Percentiles rank a stretch among this genome's conserved stretches.
Conservation (phyloP, 305 asterid species). For the Fraxinus sp. region DNA sequence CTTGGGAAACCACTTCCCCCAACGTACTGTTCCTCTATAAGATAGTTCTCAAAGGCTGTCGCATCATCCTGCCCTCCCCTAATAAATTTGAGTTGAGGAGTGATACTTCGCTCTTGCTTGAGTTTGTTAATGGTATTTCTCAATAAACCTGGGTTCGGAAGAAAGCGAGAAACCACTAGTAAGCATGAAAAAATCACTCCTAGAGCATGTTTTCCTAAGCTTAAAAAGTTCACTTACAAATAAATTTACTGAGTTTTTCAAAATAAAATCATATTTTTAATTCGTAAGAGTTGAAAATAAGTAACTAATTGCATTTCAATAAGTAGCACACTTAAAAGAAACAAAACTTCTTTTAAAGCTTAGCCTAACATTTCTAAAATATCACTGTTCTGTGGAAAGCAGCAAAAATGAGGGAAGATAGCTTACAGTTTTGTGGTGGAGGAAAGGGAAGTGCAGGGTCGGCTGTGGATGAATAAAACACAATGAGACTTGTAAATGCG, state of each 20-base stretch:
- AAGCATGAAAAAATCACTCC: not conserved
- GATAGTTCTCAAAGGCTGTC: conserved; percentile 76
- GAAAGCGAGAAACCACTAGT: not conserved
- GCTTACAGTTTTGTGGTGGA: conserved; percentile 99
- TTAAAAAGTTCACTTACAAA: not conserved
- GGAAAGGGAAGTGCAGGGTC: conserved; percentile 86
- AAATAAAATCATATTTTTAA: not conserved
- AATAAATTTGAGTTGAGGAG: conserved; percentile 80
- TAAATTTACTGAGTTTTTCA: not conserved
- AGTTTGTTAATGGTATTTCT: conserved; percentile 74
- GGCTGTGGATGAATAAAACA: conserved; percentile 83
- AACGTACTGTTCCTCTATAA: conserved; percentile 91
- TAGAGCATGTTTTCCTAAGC: not conserved
- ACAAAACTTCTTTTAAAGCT: not conserved
- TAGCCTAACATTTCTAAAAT: not conserved
- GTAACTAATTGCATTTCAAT: not conserved
- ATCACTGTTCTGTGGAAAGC: not conserved
- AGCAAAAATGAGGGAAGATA: conserved; percentile 9
- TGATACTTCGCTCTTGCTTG: conserved; percentile 84
- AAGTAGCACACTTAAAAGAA: not conserved
- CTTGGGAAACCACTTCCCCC: conserved; percentile 82
- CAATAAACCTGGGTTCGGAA: conserved; percentile 63
- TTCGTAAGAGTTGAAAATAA: not conserved
- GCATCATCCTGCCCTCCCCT: conserved; percentile 88
- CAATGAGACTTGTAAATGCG: conserved; percentile 79